Evolutionary conservation across 352 stramenopile genomes (phyloP).

Genomic region (Phytophthora sojae): DNA sequence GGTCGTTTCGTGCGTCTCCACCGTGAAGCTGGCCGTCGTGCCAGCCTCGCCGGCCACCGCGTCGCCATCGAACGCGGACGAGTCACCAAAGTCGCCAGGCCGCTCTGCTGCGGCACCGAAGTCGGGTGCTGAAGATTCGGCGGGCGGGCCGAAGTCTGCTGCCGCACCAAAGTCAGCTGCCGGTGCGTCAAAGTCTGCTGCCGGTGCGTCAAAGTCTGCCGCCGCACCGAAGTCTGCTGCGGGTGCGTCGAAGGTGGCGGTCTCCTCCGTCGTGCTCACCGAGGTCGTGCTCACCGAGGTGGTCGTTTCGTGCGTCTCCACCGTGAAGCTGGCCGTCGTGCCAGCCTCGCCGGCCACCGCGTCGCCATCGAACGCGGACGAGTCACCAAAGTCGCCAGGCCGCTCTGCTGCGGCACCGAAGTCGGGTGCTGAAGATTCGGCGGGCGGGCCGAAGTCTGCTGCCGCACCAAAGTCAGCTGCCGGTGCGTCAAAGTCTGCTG

Average conservation of each 20-base stretch:
- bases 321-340: no score
- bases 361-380: no score
- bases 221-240: background rate
- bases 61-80: background rate
- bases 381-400: no score
- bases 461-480: no score
- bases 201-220: background rate
- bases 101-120: background rate
- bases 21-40: constrained; percentile 4
- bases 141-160: constrained; percentile 1
- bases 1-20: background rate
- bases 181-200: background rate
- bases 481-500: no score
- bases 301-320: no score
- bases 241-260: constrained; percentile 2
- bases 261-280: constrained; percentile 1
- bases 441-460: no score
- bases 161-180: constrained; percentile 9
- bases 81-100: background rate
- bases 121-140: background rate
- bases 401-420: no score
- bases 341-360: no score
- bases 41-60: background rate
- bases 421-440: no score
- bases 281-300: constrained; percentile 2